A percentile compares a stretch with the other conserved stretches of the same genome.
Evolutionary conservation across 1,284 basidiomycete genomes (phyloP).

Genomic region (Blastosporella zonata): DNA sequence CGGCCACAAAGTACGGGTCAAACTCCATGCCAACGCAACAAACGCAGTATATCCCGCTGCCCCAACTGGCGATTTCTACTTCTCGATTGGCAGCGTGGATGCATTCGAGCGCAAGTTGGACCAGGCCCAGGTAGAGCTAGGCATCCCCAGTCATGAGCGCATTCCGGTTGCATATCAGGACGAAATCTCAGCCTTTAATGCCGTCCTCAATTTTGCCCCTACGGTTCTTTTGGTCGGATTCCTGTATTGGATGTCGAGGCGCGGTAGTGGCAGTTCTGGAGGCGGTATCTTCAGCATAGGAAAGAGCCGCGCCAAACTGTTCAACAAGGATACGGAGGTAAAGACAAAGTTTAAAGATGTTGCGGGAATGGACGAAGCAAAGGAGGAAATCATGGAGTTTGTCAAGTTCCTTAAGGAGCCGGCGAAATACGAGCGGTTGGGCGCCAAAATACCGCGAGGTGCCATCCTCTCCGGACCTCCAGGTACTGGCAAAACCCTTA

Average conservation of each 20-base stretch:
- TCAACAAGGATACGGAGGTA: constrained; percentile 97
- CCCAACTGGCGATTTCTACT: constrained; percentile 75
- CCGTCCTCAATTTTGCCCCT: constrained; percentile 90
- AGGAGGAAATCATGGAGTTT: constrained; percentile 99
- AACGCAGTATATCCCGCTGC: constrained; percentile 66
- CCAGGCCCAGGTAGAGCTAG: constrained; percentile 90
- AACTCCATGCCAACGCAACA: constrained; percentile 83
- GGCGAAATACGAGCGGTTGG: constrained; percentile 90
- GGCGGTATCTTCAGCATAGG: constrained; percentile 98
- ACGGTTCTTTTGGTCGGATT: constrained; percentile 90
- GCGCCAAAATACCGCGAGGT: constrained; percentile 98
- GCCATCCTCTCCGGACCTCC: constrained; percentile 98
- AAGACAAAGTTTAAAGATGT: constrained; percentile 94
- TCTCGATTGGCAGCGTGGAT: constrained; percentile 97
- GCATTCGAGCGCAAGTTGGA: constrained; percentile 95
- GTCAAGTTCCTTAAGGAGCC: constrained; percentile 99
- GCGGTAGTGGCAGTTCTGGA: constrained; percentile 69
- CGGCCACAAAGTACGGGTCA: constrained; percentile 84
- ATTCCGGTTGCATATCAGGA: constrained; percentile 98
- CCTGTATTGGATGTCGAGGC: constrained; percentile 86
- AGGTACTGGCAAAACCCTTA: constrained; percentile 96
- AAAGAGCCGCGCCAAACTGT: constrained; percentile 92
- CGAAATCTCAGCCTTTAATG: constrained; percentile 83
- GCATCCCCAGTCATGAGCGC: constrained; percentile 88
- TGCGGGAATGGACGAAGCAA: constrained; percentile 99